phyloP scores from a whole-genome alignment of 768 basidiomycete genomes.

The Lenzites betulinus region DNA sequence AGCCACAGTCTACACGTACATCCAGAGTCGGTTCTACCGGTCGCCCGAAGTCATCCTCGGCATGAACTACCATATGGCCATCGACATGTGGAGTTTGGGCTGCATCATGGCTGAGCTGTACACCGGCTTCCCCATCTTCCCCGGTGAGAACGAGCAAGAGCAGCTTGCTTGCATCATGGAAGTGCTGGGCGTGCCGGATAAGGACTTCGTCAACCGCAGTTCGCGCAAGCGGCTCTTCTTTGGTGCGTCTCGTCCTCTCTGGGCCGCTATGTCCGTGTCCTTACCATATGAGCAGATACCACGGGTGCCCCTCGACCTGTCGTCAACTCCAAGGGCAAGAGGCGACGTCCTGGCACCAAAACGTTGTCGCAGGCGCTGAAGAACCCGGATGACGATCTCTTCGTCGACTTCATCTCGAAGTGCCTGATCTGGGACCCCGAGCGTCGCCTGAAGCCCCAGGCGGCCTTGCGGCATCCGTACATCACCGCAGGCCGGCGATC shows the following conservation, averaged over 20 bases:
- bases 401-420: conserved; percentile 95
- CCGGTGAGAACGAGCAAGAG: conserved; percentile 98
- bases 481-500: conserved; percentile 64
- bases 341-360: conserved; percentile 89
- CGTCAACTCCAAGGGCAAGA: conserved; percentile 94
- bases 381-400: conserved; percentile 85
- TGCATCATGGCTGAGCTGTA: conserved; percentile 97
- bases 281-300: conserved; percentile 59
- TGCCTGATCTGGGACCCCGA: conserved; percentile 99
- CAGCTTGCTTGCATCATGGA: conserved; percentile 99
- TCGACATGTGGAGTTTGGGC: conserved; percentile 99
- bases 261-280: not conserved
- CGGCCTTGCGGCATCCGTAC: conserved; percentile 91
- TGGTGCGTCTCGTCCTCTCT: conserved; percentile 52
- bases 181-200: conserved; percentile 93
- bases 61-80: conserved; percentile 99
- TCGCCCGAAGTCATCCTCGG: conserved; percentile 99
- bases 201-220: conserved; percentile 91
- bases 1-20: conserved; percentile 91
- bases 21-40: conserved; percentile 99
- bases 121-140: conserved; percentile 98
- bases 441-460: conserved; percentile 89
- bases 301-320: conserved; percentile 92
- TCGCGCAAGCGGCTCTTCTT: conserved; percentile 95
- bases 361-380: conserved; percentile 86